A percentile compares a stretch with the other conserved stretches of the same genome.
Conservation (phyloP, 2,329 filamentous ascomycete genomes). For the Pseudogymnoascus sp. region DNA sequence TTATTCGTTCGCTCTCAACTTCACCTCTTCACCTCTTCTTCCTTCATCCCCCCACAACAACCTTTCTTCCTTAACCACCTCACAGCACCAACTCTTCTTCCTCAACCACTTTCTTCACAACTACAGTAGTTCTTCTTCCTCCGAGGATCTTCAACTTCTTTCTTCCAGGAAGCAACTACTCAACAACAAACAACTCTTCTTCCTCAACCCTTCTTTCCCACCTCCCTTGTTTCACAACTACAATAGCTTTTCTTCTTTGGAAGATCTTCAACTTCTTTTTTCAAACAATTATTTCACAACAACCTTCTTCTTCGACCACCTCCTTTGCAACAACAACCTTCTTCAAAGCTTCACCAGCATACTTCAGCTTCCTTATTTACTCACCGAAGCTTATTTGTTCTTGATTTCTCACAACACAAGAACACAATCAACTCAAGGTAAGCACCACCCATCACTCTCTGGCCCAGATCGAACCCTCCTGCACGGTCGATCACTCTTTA, state of each 20-base stretch:
- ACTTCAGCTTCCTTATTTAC: background rate
- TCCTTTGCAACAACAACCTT: background rate
- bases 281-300: background rate
- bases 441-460: background rate
- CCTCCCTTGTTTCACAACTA: background rate
- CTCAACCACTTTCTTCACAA: background rate
- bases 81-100: too few species aligned
- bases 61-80: background rate
- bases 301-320: background rate
- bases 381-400: background rate
- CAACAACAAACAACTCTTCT: background rate
- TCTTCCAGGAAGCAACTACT: too few species aligned
- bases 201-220: background rate
- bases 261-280: background rate
- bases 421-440: background rate
- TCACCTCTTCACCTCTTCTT: background rate
- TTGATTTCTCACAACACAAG: background rate
- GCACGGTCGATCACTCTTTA: background rate
- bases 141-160: too few species aligned
- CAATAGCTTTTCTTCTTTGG: background rate
- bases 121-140: background rate
- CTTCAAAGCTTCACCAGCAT: background rate
- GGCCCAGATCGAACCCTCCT: background rate
- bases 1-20: background rate
- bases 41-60: background rate